phyloP scores from a whole-genome alignment of 2,329 filamentous ascomycete species.

The Cucurbitaria berberidis region DNA sequence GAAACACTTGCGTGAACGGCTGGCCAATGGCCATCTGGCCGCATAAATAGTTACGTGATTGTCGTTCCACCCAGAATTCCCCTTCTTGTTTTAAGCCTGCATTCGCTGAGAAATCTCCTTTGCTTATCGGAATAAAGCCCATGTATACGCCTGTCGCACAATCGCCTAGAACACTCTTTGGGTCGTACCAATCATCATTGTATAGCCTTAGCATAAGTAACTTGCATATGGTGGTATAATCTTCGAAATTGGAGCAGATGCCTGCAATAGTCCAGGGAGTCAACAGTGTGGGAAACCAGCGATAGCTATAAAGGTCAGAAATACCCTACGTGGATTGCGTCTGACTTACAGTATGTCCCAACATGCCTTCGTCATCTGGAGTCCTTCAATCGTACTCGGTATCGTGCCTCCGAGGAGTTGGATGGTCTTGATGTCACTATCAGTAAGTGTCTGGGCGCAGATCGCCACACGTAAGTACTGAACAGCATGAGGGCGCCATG shows the following conservation, averaged over 20 bases:
- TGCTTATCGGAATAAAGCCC: constrained; percentile 33
- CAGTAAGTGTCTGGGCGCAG: constrained; percentile 34
- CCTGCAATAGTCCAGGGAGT: constrained; percentile 33
- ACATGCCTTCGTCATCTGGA: constrained; percentile 35
- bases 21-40: constrained; percentile 40
- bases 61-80: constrained; percentile 16
- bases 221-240: constrained; percentile 37
- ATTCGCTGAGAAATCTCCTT: constrained; percentile 20
- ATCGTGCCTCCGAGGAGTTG: constrained; percentile 31
- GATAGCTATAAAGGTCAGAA: constrained; percentile 20
- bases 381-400: constrained; percentile 30
- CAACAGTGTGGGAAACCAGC: constrained; percentile 36
- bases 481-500: constrained; percentile 36
- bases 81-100: constrained; percentile 6
- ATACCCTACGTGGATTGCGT: not conserved
- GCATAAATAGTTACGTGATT: constrained; percentile 35
- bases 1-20: constrained; percentile 23
- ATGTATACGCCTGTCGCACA: constrained; percentile 33
- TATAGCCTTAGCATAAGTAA: constrained; percentile 35
- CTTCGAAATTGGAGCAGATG: constrained; percentile 40
- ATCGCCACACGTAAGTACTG: constrained; percentile 38
- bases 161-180: constrained; percentile 22
- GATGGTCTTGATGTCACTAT: constrained; percentile 32
- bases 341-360: constrained; percentile 40
- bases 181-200: constrained; percentile 35